A percentile compares a stretch with the other conserved stretches of the same genome.
Conservation (phyloP, 495 filamentous ascomycete genomes). For the Hyaloscypha variabilis region DNA sequence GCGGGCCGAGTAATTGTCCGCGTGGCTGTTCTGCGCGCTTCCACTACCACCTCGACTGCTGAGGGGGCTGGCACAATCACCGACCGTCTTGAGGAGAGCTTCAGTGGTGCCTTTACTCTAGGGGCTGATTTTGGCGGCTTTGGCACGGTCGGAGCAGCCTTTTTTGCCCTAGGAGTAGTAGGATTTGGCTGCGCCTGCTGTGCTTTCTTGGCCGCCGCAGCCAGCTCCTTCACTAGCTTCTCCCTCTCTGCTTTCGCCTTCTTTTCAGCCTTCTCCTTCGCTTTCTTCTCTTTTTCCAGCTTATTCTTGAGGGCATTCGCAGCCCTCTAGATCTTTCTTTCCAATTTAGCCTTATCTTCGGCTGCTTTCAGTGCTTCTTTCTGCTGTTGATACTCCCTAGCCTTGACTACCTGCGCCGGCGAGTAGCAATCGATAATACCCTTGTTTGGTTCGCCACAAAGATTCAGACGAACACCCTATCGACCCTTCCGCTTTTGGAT, state of each 20-base stretch:
- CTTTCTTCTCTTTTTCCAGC: neutral
- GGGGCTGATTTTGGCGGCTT: neutral
- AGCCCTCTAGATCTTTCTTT: too few relatives aligned
- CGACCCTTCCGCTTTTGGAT: neutral
- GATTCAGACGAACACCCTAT: neutral
- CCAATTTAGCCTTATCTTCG: neutral
- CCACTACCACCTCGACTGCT: neutral
- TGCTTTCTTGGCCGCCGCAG: neutral
- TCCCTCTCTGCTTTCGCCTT: neutral
- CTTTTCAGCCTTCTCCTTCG: neutral
- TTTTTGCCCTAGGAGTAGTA: neutral
- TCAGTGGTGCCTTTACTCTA: neutral
- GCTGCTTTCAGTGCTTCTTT: neutral
- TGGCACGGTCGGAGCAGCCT: neutral
- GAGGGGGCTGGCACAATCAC: neutral
- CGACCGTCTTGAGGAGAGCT: neutral
- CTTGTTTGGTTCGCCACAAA: neutral
- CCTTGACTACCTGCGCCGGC: neutral
- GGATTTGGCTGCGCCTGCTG: neutral
- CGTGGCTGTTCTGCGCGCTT: neutral
- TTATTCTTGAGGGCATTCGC: too few relatives aligned
- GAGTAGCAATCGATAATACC: constrained; percentile 2
- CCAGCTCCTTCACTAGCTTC: neutral
- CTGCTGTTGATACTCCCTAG: neutral
- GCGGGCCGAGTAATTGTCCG: neutral